Base-by-base conservation (phyloP, 176 grass and related monocot species). In the Calamus simplicifolius region DNA sequence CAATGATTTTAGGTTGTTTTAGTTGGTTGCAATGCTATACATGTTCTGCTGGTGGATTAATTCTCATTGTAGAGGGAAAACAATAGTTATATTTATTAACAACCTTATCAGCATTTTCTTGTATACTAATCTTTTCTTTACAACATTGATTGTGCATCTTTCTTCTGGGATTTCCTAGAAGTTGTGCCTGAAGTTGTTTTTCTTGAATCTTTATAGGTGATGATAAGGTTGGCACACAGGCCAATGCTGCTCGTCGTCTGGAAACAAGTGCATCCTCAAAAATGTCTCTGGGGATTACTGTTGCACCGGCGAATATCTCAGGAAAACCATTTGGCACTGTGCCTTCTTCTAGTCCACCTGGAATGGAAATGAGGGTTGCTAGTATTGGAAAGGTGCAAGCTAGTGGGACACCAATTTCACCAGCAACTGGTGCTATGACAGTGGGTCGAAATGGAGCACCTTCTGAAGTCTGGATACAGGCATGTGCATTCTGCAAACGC, bases 381-480 rank as follows among this genome's bases (percentile, higher is more conserved):
- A 51, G 59, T 21, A 61, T 66, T 35, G 77, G 70, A 70, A 69
- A 79, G n/a, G 77, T 78, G 61, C 79, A 71, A 63, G 66, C 63
- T 59, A 68, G 31, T 55, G 65, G 69, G 57, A 69, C 60, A 3
- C 68, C 73, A 29, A 56, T 79, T 48, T 63, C 74, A 68, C 71
- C 59, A 51, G 49, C 59, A 48, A 57, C 68, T 31, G 63, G 58
- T 55, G 59, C 55, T 49, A 66, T 79, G 17, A 19, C 81, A 35
- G 69, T 75, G 26, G 21, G 58, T 67, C 77, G 78, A 51, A 68
- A 48, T 15, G 74, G 76, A 77, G 52, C 55, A 52, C 49, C 76
- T 72, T 23, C 68, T 30, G 82, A 89, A 71, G 75, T 80, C 54
- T 77, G 56, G 69, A 51, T 58, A 21, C 77, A 86, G 82, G 90